A percentile compares a stretch with the other conserved stretches of the same genome.
Evolutionary conservation across 345 rosid species (phyloP).

Genomic region (Ceriops tagal): DNA sequence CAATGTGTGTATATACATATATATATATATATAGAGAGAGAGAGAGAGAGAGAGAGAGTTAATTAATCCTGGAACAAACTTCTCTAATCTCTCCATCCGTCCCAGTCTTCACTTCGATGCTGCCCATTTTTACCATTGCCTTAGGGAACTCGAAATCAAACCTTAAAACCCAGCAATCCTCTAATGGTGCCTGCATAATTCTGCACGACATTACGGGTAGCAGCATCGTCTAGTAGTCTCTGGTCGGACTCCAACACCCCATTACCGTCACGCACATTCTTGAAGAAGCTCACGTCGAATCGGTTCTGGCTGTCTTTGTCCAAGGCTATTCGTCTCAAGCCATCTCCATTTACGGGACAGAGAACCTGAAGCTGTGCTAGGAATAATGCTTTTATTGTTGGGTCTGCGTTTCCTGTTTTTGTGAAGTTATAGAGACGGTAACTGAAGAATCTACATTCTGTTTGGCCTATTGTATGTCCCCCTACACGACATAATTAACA

Average conservation of each 20-base stretch:
- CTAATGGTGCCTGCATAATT: constrained; percentile 52
- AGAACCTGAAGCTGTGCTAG: constrained; percentile 46
- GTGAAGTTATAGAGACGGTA: constrained; percentile 78
- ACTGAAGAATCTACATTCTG: constrained; percentile 54
- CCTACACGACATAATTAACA: constrained; percentile 26
- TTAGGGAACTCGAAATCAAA: constrained; percentile 54
- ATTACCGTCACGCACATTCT: constrained; percentile 58
- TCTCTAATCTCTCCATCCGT: constrained; percentile 59
- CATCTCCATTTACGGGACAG: constrained; percentile 61
- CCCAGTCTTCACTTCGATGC: constrained; percentile 64
- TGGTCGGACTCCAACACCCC: constrained; percentile 75
- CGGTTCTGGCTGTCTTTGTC: constrained; percentile 47
- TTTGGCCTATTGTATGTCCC: constrained; percentile 73
- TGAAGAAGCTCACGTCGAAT: constrained; percentile 57
- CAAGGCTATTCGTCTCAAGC: constrained; percentile 49
- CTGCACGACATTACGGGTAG: constrained; percentile 41
- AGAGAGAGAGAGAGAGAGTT: not conserved
- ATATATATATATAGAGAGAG: too few species aligned
- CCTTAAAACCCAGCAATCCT: constrained; percentile 52
- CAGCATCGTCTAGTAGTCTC: constrained; percentile 58
- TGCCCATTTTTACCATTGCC: constrained; percentile 78
- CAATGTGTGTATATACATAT: not conserved
- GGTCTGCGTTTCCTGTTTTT: constrained; percentile 54
- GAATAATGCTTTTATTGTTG: constrained; percentile 57
- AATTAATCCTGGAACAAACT: constrained; percentile 61